Percentiles rank a stretch among this genome's conserved stretches.
These are phyloP conservation scores for Citrus sinensis DNA, from an alignment of 345 rosid genomes.

Conservation along the genomic window DNA sequence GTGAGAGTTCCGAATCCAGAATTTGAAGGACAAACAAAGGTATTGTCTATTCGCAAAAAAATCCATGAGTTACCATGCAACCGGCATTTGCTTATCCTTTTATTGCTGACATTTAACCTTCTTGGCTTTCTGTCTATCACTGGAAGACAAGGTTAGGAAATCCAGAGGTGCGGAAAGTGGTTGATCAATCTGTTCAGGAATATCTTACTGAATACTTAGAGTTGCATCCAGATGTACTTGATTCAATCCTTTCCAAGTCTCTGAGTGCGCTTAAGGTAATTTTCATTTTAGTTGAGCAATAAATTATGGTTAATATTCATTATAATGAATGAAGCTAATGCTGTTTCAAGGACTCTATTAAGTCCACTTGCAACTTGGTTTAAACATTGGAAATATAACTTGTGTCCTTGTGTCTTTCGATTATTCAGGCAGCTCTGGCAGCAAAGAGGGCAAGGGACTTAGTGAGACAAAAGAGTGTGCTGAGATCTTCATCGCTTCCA, in stretches of 20 bases:
- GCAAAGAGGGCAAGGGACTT: slow-evolving; percentile 97
- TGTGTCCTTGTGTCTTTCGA: not conserved
- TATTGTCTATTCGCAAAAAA: slow-evolving; percentile 25
- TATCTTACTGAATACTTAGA: slow-evolving; percentile 90
- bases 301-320: not conserved
- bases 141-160: slow-evolving; percentile 96
- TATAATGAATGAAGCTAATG: not conserved
- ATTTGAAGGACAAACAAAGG: slow-evolving; percentile 99
- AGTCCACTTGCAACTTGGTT: not conserved
- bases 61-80: not conserved
- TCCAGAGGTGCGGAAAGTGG: slow-evolving; percentile 94
- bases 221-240: slow-evolving; percentile 95
- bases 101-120: slow-evolving; percentile 3
- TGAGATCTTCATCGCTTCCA: slow-evolving; percentile 94
- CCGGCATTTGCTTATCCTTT: slow-evolving; percentile 7
- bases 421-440: slow-evolving; percentile 90
- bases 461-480: slow-evolving; percentile 85
- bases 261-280: slow-evolving; percentile 92
- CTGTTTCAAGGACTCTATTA: not conserved
- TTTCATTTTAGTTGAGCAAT: slow-evolving; percentile 1
- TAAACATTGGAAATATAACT: not conserved
- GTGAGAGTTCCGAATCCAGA: slow-evolving; percentile 98
- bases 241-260: slow-evolving; percentile 82
- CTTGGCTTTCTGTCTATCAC: slow-evolving; percentile 11
- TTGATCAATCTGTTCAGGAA: slow-evolving; percentile 96